Conservation (phyloP, 2,329 filamentous ascomycete genomes). For the Phialophora macrospora region DNA sequence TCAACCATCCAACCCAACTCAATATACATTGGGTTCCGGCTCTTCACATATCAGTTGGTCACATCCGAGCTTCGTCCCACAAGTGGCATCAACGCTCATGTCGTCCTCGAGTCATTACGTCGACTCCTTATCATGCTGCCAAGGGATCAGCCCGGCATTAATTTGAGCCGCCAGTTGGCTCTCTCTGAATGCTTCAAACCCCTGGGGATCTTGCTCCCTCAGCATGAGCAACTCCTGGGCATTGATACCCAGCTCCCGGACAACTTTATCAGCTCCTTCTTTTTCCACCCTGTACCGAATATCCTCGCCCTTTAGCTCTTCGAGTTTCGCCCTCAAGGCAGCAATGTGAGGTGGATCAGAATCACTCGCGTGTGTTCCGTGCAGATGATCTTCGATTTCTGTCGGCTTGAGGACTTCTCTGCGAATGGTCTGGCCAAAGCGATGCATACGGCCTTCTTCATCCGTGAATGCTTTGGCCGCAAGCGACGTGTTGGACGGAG, state of each 20-base stretch:
- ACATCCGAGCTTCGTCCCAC: background rate
- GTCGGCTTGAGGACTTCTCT: slow-evolving; percentile 64
- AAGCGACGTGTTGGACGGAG: slow-evolving; percentile 70
- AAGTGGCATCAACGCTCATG: background rate
- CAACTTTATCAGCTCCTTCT: slow-evolving; percentile 48
- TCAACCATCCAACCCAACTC: background rate
- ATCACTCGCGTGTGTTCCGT: slow-evolving; percentile 46
- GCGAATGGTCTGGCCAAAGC: slow-evolving; percentile 69
- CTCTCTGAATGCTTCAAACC: slow-evolving; percentile 51
- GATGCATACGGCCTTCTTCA: slow-evolving; percentile 73
- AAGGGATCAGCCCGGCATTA: slow-evolving; percentile 28
- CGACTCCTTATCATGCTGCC: background rate
- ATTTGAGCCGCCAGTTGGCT: slow-evolving; percentile 53
- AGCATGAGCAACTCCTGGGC: slow-evolving; percentile 53
- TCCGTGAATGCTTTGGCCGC: slow-evolving; percentile 67
- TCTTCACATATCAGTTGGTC: background rate
- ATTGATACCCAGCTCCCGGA: slow-evolving; percentile 51
- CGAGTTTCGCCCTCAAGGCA: slow-evolving; percentile 51
- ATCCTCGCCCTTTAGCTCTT: slow-evolving; percentile 50
- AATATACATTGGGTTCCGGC: background rate
- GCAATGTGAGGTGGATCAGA: slow-evolving; percentile 52
- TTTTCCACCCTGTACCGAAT: slow-evolving; percentile 48
- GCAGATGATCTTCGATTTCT: slow-evolving; percentile 45
- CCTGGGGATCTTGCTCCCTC: slow-evolving; percentile 50
- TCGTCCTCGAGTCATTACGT: background rate